Conservation (phyloP, 2,329 filamentous ascomycete species). For the Colletotrichum agaves region DNA sequence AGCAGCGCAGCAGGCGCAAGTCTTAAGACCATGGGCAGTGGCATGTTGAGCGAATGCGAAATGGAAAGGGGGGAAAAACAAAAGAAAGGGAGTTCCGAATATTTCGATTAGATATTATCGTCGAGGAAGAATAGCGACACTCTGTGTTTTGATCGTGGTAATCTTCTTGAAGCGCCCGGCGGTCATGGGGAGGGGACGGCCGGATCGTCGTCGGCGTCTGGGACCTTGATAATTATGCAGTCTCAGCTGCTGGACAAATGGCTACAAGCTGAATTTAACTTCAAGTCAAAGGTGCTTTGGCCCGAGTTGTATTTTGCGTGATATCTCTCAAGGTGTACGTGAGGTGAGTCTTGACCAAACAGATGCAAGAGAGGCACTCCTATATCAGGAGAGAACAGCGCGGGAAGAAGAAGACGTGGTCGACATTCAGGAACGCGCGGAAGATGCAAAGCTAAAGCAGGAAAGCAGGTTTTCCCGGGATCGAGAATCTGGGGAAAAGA, state of each 20-base stretch:
- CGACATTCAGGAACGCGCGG: constrained; percentile 1
- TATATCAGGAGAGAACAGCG: not conserved
- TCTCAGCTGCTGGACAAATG: not conserved
- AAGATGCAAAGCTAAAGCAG: constrained; percentile 8
- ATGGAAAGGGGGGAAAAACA: not conserved
- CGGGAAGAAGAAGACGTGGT: not conserved
- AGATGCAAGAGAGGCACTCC: not conserved
- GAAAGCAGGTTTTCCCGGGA: constrained; percentile 9
- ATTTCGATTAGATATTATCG: not conserved
- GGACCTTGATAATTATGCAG: not conserved
- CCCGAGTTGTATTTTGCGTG: not conserved
- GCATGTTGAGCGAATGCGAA: constrained; percentile 19
- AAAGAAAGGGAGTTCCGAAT: not conserved
- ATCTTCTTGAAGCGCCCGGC: not conserved
- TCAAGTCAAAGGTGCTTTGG: not conserved
- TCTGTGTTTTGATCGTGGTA: not conserved
- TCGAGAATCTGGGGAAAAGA: constrained; percentile 28
- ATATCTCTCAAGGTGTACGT: too few species aligned
- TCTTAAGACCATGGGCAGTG: constrained; percentile 5
- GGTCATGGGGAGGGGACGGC: not conserved
- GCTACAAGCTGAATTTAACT: not conserved
- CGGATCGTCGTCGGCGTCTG: not conserved
- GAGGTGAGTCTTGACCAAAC: not conserved
- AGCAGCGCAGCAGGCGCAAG: constrained; percentile 23
- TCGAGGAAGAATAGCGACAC: not conserved